These are phyloP conservation scores for Hibiscus mutabilis DNA, from an alignment of 345 rosid species.

Conservation along the genomic window DNA sequence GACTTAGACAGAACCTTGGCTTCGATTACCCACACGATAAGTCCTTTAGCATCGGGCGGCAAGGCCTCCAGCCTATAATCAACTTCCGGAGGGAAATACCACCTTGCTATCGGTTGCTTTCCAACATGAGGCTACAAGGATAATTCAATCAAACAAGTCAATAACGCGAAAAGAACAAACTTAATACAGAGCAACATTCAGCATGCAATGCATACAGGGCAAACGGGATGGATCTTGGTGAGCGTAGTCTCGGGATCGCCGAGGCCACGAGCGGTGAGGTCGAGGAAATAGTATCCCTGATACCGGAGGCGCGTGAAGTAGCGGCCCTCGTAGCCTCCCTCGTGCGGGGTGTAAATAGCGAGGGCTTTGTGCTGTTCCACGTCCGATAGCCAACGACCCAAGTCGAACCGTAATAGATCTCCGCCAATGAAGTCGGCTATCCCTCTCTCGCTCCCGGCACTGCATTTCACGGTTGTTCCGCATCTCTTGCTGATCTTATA, in stretches of 20 bases:
- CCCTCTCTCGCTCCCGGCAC: slow-evolving; percentile 22
- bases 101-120: slow-evolving; percentile 92
- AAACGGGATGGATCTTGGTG: slow-evolving; percentile 76
- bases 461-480: slow-evolving; percentile 25
- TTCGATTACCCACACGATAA: slow-evolving; percentile 80
- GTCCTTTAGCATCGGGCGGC: slow-evolving; percentile 79
- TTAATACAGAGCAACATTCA: background rate
- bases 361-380: slow-evolving; percentile 85
- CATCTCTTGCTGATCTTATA: background rate
- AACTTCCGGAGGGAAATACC: slow-evolving; percentile 94
- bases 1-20: slow-evolving; percentile 94
- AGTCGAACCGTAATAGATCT: slow-evolving; percentile 58
- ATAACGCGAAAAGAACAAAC: background rate
- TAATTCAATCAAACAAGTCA: background rate
- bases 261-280: slow-evolving; percentile 85
- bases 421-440: slow-evolving; percentile 78
- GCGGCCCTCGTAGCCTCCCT: slow-evolving; percentile 93
- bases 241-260: slow-evolving; percentile 96
- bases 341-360: slow-evolving; percentile 84
- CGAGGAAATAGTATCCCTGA: slow-evolving; percentile 89
- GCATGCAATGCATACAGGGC: slow-evolving; percentile 48
- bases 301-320: slow-evolving; percentile 59
- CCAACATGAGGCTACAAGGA: slow-evolving; percentile 64
- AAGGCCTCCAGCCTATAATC: slow-evolving; percentile 70
- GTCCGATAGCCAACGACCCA: slow-evolving; percentile 72